Evolutionary conservation across 768 basidiomycete species (phyloP).

Genomic region (Mycena leptocephala): DNA sequence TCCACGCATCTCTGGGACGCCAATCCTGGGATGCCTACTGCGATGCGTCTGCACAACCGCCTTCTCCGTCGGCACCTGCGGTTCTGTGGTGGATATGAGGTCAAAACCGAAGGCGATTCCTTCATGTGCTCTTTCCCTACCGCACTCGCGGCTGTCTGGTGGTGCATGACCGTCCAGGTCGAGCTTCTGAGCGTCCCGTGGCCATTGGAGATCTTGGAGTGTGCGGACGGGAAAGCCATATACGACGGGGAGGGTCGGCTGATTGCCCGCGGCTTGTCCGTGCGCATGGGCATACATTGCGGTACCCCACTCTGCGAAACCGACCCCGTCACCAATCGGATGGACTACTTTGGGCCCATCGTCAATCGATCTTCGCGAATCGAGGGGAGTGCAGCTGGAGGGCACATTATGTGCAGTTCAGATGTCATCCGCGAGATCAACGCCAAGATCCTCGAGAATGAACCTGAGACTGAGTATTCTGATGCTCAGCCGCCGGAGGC

Average conservation of each 20-base stretch:
- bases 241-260: slow-evolving; percentile 76
- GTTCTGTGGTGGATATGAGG: slow-evolving; percentile 96
- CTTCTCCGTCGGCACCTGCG: slow-evolving; percentile 90
- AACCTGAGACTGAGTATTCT: slow-evolving; percentile 75
- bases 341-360: slow-evolving; percentile 99
- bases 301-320: slow-evolving; percentile 92
- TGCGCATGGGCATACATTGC: slow-evolving; percentile 98
- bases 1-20: slow-evolving; percentile 98
- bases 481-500: slow-evolving; percentile 70
- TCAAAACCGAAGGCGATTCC: slow-evolving; percentile 99
- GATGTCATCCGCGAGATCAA: slow-evolving; percentile 90
- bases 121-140: slow-evolving; percentile 99
- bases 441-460: slow-evolving; percentile 70
- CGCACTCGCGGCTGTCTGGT: slow-evolving; percentile 89
- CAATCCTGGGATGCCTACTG: slow-evolving; percentile 95
- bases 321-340: slow-evolving; percentile 92
- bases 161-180: slow-evolving; percentile 90
- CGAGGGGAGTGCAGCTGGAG: slow-evolving; percentile 86
- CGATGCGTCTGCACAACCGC: slow-evolving; percentile 92
- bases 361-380: slow-evolving; percentile 95
- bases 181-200: slow-evolving; percentile 87
- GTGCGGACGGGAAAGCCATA: slow-evolving; percentile 90
- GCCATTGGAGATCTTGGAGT: slow-evolving; percentile 95
- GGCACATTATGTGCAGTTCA: slow-evolving; percentile 93
- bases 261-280: slow-evolving; percentile 90